Base-by-base conservation (phyloP, 2,329 filamentous ascomycete species). In the Penicillium concentricum region DNA sequence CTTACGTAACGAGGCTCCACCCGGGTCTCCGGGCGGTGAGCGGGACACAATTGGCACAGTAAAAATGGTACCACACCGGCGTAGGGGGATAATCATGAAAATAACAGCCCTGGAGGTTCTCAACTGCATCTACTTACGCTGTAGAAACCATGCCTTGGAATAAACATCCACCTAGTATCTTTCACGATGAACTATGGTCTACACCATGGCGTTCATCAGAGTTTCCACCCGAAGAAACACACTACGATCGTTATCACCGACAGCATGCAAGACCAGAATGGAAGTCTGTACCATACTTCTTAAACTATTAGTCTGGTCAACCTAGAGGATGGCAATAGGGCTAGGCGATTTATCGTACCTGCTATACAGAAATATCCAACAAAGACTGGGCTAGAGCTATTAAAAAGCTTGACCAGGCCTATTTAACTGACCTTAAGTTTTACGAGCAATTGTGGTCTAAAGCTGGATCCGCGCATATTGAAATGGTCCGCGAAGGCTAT, bases 381-480 rank as follows among this genome's bases (percentile, higher is more conserved):
- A 16, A 51, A 51, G 37, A 42, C 18, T 49, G 38, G 37, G 48
- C 48, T 15, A 51, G 22, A 51, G 47, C 47, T 13, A 50, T 50
- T 22, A 28, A 45, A 18, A 58, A 47, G 24, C 41, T 58, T 38
- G 42, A 52, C 54, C 28, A 54, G 22, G 28, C 45, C 42, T 54
- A 46, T 39, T 24, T 30, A 13, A 24, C 48, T 54, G 20, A 22
- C 39, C 24, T 35, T 9, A 5, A 26, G 32, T 37, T 16, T 16
- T n/a, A n/a, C n/a, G n/a, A 45, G 18, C 12, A 30, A 35, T 15
- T 22, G 26, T 41, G 26, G 24, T 41, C 30, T n/a, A 30, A 35
- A 49, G 10, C 13, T 28, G 7, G 42, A 42, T n/a, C 12, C 45
- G 24, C 3, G 2, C 15, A 7, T 15, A 20, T 38, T 20, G 43